Evolutionary conservation across 352 stramenopile species (phyloP).

Genomic region (Phytophthora quininea): DNA sequence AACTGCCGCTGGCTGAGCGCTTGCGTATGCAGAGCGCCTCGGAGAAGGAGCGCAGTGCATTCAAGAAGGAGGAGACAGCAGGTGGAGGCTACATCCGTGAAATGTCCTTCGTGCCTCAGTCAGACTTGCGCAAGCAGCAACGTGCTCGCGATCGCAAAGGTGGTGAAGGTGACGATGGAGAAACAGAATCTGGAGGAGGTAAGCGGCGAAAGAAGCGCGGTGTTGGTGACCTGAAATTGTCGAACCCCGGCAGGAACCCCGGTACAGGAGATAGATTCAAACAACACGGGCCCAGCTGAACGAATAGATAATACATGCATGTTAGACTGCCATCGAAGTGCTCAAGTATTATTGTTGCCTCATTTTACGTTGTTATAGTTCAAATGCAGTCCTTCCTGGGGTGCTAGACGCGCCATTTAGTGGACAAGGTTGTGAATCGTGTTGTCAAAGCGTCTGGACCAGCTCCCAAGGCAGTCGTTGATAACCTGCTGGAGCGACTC

Average conservation of each 20-base stretch:
- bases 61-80: constrained; percentile 83
- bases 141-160: constrained; percentile 37
- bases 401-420: background rate
- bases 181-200: constrained; percentile 27
- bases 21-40: constrained; percentile 74
- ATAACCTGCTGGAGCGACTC: constrained; percentile 70
- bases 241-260: constrained; percentile 53
- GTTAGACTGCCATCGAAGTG: background rate
- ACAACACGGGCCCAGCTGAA: constrained; percentile 7
- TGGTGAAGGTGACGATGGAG: constrained; percentile 15
- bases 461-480: constrained; percentile 69
- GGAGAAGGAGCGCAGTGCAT: constrained; percentile 78
- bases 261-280: constrained; percentile 45
- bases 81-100: constrained; percentile 82
- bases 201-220: constrained; percentile 82
- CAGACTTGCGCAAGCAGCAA: constrained; percentile 63
- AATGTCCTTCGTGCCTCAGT: constrained; percentile 80
- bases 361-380: no score
- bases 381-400: no score
- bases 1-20: constrained; percentile 80
- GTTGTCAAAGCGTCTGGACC: constrained; percentile 87
- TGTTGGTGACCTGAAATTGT: constrained; percentile 75
- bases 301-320: constrained; percentile 17
- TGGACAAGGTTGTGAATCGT: constrained; percentile 61
- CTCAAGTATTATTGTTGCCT: no score